Conservation (phyloP, 2,329 filamentous ascomycete species). For the Alternaria panax region DNA sequence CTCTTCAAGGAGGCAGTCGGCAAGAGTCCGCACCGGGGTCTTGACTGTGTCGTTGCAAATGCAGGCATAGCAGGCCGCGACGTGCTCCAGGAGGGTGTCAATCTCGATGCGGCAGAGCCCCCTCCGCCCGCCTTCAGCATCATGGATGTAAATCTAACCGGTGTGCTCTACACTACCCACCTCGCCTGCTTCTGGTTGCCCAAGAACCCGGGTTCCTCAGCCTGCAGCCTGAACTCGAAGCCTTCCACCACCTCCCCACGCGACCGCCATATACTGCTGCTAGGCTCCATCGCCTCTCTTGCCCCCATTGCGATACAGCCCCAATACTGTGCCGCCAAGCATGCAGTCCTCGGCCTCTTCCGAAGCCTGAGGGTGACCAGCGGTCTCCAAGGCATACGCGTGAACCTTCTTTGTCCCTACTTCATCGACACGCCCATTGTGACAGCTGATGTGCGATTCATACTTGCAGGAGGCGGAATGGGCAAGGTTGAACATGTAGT, state of each 20-base stretch:
- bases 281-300: slow-evolving; percentile 68
- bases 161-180: slow-evolving; percentile 70
- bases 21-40: slow-evolving; percentile 62
- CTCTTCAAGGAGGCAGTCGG: slow-evolving; percentile 67
- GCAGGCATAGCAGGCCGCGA: slow-evolving; percentile 64
- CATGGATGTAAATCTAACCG: slow-evolving; percentile 69
- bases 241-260: slow-evolving; percentile 39
- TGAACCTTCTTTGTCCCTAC: slow-evolving; percentile 73
- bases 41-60: slow-evolving; percentile 72
- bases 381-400: slow-evolving; percentile 61
- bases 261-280: slow-evolving; percentile 68
- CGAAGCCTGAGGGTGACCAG: slow-evolving; percentile 63
- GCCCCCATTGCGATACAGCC: slow-evolving; percentile 51
- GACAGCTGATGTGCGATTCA: slow-evolving; percentile 53
- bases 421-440: slow-evolving; percentile 71
- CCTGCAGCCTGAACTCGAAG: slow-evolving; percentile 41
- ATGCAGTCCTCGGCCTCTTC: slow-evolving; percentile 71
- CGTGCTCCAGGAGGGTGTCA: slow-evolving; percentile 58
- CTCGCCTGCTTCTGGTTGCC: slow-evolving; percentile 68
- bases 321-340: slow-evolving; percentile 69
- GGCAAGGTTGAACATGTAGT: slow-evolving; percentile 67
- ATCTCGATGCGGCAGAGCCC: slow-evolving; percentile 56
- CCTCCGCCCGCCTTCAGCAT: slow-evolving; percentile 61
- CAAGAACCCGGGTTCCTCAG: slow-evolving; percentile 56
- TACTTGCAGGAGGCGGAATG: slow-evolving; percentile 65